Evolutionary conservation across 192 early-diverging fungal genomes (phyloP), one percentile per base, ranked within the genome.

Genomic region (Backusella psychrophila): DNA sequence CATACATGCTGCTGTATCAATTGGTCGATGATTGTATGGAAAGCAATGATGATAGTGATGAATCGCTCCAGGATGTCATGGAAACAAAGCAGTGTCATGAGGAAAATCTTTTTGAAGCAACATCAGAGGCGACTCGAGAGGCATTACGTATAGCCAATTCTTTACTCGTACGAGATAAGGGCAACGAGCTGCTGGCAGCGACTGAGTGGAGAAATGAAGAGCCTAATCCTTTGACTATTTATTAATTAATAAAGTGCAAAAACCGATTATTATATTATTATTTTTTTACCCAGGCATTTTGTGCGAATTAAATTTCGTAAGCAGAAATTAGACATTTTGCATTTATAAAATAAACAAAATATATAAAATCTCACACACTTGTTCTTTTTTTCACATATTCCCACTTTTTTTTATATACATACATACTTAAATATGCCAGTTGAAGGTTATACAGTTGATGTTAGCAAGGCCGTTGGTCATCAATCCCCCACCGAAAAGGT

Each of bases 1-100:
- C 92, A 6, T 94, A 92, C 66, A 85, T 94, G 85, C 82, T 91
- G 23, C 74, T 94, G 19, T 94, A 94, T 73, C 91, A 94, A 77
- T 38, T 49, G 4, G 44, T 71, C 26, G 44, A 71, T 71, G 36
- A 69, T 11, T 63, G 7, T 2, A 8, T 19, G 23, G 23, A 23
- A 4, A 44, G 21, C 5, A 29, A 46, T 31, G 69, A 71, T 3
- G 69, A 71, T 4, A 63, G 23, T 0, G 29, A 68, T 4, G 35
- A 68, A 35, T 35, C 19, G 19, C 14, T 33, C 12, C 26, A 68
- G 4, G 66, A 68, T 3, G 35, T 36, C 33, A n/a, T 15, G 66
- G 19, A 65, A 33, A 68, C 17, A 31, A 7, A 68, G 3, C 15
- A 68, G 12, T 12, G 31, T 66, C 21, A 66, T 17, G 12, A 63